Base-by-base conservation (phyloP, 1,284 basidiomycete species). In the Leccinum pachyderme region DNA sequence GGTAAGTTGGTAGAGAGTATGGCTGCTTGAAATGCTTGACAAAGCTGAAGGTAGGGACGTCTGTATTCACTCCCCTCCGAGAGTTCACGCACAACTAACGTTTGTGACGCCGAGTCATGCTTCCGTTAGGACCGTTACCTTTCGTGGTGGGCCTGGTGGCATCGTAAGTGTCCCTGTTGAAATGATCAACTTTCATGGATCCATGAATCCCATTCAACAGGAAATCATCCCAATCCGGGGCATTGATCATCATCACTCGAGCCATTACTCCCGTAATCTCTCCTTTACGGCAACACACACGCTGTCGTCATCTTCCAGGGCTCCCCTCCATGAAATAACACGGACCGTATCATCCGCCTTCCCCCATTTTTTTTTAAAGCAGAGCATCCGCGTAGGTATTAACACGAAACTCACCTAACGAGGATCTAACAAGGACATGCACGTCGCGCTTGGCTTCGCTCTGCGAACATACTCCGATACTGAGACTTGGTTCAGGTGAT, bases 401-500 rank as follows among this genome's bases (percentile, higher is more conserved):
- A 35, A 39, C 7, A 47, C 11, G 7, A 2, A 43, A 15, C 41
- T 49, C 51, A 59, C 62, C 31, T 37, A 18, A 54, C 43, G n/a
- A 50, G 39, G 12, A 64, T 47, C 47, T 57, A 13, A n/a, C 32
- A 22, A n/a, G 27, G 11, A 22, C 11, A 39, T 15, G 25, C 31
- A n/a, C 52, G 28, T 7, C 6, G n/a, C 18, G 4, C 65, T 61
- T 7, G 76, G 77, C 59, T 77, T 81, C 43, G 3, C 8, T n/a
- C 7, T 39, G 37, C 11, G 37, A 7, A 72, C 76, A 69, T 62
- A 81, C 78, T n/a, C n/a, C 49, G 74, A 70, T 89, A 92, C 61
- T 77, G 80, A 29, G 81, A 75, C 73, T 93, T 91, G 15, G 83
- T 84, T 70, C 90, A 93, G 7, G 84, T 84, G 55, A 92, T 82